Conservation (phyloP, 176 grass and related monocot genomes). For the Elymus sibiricus region DNA sequence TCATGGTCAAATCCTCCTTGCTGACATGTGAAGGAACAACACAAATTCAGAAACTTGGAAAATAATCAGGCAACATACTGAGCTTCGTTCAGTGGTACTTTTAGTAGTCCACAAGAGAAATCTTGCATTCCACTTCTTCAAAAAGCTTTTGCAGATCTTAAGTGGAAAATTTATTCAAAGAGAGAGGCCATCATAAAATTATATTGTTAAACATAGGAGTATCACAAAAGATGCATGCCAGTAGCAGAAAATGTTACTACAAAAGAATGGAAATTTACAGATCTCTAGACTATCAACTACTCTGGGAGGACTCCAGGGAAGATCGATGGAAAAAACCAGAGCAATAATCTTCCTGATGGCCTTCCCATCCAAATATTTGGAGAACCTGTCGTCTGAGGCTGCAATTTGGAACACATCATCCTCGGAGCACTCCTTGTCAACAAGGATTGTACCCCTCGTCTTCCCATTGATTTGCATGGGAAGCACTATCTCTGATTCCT, state of each 20-base stretch:
- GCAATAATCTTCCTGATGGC: conserved; percentile 56
- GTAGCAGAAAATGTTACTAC: neutral
- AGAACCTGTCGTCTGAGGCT: conserved; percentile 68
- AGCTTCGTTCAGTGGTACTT: neutral
- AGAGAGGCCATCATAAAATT: neutral
- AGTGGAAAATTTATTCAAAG: neutral
- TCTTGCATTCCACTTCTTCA: neutral
- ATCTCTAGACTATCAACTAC: conserved; percentile 19
- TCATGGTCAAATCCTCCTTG: conserved; percentile 26
- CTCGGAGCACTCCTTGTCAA: conserved; percentile 72
- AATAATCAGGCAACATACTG: neutral
- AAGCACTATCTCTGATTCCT: conserved; percentile 74
- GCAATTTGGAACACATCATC: conserved; percentile 74
- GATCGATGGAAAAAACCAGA: neutral
- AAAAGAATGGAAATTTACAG: conserved; percentile 36
- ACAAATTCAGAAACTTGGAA: neutral
- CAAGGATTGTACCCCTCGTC: conserved; percentile 83
- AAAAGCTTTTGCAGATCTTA: neutral
- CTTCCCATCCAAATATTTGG: conserved; percentile 74
- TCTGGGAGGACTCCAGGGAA: neutral
- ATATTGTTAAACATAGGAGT: neutral
- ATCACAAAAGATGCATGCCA: neutral
- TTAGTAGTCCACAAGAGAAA: neutral
- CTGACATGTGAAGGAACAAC: conserved; percentile 24
- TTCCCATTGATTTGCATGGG: conserved; percentile 95